These are phyloP conservation scores for Eucalyptus tenuipes DNA, from an alignment of 345 rosid species.

Conservation along the genomic window DNA sequence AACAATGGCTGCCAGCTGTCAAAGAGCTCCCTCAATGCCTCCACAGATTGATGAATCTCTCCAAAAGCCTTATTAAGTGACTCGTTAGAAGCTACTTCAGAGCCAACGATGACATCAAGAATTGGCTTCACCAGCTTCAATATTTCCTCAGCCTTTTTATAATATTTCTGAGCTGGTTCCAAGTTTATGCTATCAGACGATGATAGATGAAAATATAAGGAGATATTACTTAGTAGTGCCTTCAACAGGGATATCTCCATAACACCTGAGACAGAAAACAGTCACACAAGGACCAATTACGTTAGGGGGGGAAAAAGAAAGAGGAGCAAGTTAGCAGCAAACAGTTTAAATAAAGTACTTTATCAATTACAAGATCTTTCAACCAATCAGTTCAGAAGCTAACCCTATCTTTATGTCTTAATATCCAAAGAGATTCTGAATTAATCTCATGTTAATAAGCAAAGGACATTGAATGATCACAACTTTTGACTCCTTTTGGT, in stretches of 20 bases:
- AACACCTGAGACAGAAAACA: conserved; percentile 24
- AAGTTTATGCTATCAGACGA: conserved; percentile 38
- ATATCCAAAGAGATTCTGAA: background rate
- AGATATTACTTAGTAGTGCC: conserved; percentile 48
- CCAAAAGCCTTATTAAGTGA: conserved; percentile 38
- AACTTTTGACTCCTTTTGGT: background rate
- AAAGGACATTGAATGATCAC: background rate
- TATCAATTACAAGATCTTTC: background rate
- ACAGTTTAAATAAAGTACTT: background rate
- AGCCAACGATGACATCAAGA: conserved; percentile 42
- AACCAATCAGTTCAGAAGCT: background rate
- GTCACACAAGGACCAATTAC: background rate
- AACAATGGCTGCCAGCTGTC: conserved; percentile 63
- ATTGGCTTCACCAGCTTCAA: conserved; percentile 69
- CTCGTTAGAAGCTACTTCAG: conserved; percentile 51
- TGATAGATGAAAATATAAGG: conserved; percentile 54
- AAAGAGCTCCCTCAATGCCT: conserved; percentile 52
- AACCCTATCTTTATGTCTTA: background rate
- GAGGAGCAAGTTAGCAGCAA: background rate
- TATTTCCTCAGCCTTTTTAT: conserved; percentile 65
- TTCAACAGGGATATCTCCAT: conserved; percentile 75
- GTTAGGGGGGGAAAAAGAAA: background rate
- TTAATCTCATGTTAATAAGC: background rate
- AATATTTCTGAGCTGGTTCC: conserved; percentile 60
- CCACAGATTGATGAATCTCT: conserved; percentile 59